phyloP scores from a whole-genome alignment of 345 rosid genomes.

The Sonneratia alba region DNA sequence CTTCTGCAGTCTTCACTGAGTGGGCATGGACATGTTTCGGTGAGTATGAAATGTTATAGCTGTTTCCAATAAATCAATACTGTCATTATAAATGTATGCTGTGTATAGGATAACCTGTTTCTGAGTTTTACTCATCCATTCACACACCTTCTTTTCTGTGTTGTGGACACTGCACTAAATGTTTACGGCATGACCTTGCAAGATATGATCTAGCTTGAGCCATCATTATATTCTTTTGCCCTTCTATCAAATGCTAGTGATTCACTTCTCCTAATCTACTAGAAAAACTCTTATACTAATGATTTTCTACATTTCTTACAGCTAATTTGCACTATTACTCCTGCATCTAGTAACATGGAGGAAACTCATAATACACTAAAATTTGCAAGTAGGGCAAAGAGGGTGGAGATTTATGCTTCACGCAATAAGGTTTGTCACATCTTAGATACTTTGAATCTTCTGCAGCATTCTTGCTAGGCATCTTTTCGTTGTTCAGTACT shows the following conservation, averaged over 20 bases:
- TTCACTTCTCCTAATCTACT: not conserved
- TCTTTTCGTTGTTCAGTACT: slow-evolving; percentile 5
- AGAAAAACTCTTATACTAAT: not conserved
- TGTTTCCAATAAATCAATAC: not conserved
- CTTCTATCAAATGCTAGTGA: not conserved
- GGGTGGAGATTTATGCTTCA: slow-evolving; percentile 90
- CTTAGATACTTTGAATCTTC: slow-evolving; percentile 5
- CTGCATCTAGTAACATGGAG: slow-evolving; percentile 94
- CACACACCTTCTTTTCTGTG: not conserved
- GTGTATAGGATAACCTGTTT: not conserved
- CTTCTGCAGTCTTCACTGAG: slow-evolving; percentile 95
- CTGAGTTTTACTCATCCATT: not conserved
- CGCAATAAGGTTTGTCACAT: slow-evolving; percentile 70
- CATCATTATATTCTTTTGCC: not conserved
- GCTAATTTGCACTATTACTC: slow-evolving; percentile 99
- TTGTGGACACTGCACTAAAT: not conserved
- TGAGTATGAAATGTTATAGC: slow-evolving; percentile 30
- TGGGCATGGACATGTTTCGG: slow-evolving; percentile 99
- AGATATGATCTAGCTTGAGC: not conserved
- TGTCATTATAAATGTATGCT: not conserved
- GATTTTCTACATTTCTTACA: slow-evolving; percentile 17
- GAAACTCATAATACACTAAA: slow-evolving; percentile 99
- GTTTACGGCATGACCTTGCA: not conserved
- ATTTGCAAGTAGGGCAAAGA: slow-evolving; percentile 97
- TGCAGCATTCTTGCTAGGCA: not conserved